Base-by-base conservation (phyloP, 768 basidiomycete genomes). In the Boletus rex-veris region DNA sequence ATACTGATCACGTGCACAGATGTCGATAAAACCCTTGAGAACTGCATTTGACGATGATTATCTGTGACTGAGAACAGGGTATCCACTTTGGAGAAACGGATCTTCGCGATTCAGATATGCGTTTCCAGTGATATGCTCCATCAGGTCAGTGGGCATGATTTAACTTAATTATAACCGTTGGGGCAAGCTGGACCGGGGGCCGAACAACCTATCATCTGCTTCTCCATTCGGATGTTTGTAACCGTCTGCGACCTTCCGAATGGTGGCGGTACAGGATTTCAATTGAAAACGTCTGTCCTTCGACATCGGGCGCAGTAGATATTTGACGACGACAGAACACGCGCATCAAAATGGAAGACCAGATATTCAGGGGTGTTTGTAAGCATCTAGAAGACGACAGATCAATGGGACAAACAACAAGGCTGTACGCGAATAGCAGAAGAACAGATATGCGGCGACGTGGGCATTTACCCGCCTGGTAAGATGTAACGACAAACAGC, bases 331-430 rank as follows among this genome's bases (percentile, higher is more conserved):
- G 58, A 64, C 53, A 45, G 44, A 65, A 68, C 68, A 70, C 70
- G 68, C 68, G 70, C 70, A 70, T 70, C 68, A 70, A 44, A 70
- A 70, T 70, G 68, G 68, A 70, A 72, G 68, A 57, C 39, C 42
- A 48, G 54, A 58, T 57, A 53, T 58, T 56, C 65, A 72, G 68
- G 64, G 64, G 59, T 55, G 58, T 54, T 50, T 55, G 49, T 57
- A 30, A 28, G 39, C 48, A 44, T 42, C 55, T 42, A 53, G 60
- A 67, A 65, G 57, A 39, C 45, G 46, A 55, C 5, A 38, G 37
- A 61, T 59, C 56, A 51, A 53, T 57, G 41, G 60, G 45, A 36
- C 50, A 60, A 56, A 62, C 56, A 50, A 54, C 53, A 47, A 59
- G 64, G 65, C 65, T 64, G 64, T 67, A 61, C 65, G 35, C 12